Conservation (phyloP, 2,329 filamentous ascomycete genomes). For the Aquanectria penicillioides region DNA sequence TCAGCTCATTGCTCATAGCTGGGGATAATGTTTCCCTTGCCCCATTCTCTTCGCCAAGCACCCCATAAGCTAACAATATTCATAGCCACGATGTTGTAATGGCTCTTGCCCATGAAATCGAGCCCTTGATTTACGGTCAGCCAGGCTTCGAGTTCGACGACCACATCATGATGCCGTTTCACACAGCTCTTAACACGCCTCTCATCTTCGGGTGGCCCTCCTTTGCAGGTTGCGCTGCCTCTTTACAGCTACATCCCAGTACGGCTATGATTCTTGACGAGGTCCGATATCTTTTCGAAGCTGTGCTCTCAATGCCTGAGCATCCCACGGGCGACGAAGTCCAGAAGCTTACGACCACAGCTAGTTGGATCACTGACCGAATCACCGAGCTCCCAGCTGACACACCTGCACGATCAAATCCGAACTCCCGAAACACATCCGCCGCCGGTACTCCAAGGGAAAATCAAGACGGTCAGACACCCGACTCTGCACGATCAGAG, state of each 20-base stretch:
- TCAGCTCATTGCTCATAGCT: too few species aligned
- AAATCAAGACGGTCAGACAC: slow-evolving; percentile 17
- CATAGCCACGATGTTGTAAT: slow-evolving; percentile 59
- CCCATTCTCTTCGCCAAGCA: not conserved
- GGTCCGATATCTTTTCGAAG: slow-evolving; percentile 57
- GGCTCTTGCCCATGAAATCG: slow-evolving; percentile 57
- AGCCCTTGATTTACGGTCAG: slow-evolving; percentile 53
- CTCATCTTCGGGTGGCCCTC: slow-evolving; percentile 54
- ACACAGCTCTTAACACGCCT: slow-evolving; percentile 59
- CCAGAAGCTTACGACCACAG: slow-evolving; percentile 50
- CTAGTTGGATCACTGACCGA: slow-evolving; percentile 52
- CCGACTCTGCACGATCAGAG: slow-evolving; percentile 25
- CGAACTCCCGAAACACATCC: slow-evolving; percentile 27
- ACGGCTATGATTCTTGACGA: slow-evolving; percentile 63
- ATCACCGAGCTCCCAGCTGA: slow-evolving; percentile 48
- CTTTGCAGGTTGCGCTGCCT: slow-evolving; percentile 54
- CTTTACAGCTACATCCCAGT: slow-evolving; percentile 55
- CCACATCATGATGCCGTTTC: slow-evolving; percentile 50
- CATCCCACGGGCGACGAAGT: slow-evolving; percentile 48
- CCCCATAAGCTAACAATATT: slow-evolving; percentile 25
- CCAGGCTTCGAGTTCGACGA: slow-evolving; percentile 55
- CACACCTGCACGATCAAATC: slow-evolving; percentile 27
- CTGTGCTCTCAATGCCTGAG: slow-evolving; percentile 52
- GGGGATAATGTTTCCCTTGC: too few species aligned
- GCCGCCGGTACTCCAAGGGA: slow-evolving; percentile 23